Percentiles rank a stretch among this genome's conserved stretches.
These are phyloP conservation scores for Pelargonium myrrhifolium DNA, from an alignment of 441 rosid genomes.

Conservation along the genomic window DNA sequence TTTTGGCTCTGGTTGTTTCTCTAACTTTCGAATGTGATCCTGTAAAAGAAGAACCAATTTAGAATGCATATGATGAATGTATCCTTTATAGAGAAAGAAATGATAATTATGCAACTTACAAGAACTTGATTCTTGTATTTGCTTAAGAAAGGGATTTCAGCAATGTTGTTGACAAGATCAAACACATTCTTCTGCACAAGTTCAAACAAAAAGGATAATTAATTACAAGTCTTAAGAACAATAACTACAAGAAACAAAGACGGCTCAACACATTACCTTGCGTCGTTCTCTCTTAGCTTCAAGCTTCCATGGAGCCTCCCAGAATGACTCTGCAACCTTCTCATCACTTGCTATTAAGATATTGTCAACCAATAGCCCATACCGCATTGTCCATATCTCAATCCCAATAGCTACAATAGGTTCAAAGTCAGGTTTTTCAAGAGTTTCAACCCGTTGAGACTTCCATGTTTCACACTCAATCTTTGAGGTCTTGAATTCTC, in stretches of 20 bases:
- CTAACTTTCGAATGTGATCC: constrained; percentile 82
- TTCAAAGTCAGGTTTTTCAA: constrained; percentile 26
- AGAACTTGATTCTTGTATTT: constrained; percentile 20
- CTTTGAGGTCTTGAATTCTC: constrained; percentile 29
- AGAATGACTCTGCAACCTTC: constrained; percentile 25
- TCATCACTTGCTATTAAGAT: constrained; percentile 26
- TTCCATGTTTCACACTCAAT: constrained; percentile 27
- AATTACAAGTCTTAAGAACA: not conserved
- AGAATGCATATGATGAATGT: not conserved
- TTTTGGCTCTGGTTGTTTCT: constrained; percentile 55
- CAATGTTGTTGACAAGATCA: constrained; percentile 23
- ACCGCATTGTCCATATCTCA: constrained; percentile 37
- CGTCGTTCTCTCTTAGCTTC: constrained; percentile 24
- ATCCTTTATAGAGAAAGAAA: not conserved
- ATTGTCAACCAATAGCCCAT: constrained; percentile 30
- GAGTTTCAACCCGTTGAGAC: constrained; percentile 25
- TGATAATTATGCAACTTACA: constrained; percentile 11
- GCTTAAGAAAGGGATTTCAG: constrained; percentile 17
- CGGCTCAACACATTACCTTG: constrained; percentile 16
- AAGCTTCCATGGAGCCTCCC: constrained; percentile 24
- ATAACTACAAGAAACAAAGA: not conserved
- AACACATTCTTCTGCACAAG: constrained; percentile 22
- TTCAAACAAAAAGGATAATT: not conserved
- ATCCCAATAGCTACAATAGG: constrained; percentile 31
- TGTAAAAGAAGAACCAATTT: constrained; percentile 12